Evolutionary conservation across 208 protist genomes (phyloP).

Genomic region (Leishmania amazonensis): DNA sequence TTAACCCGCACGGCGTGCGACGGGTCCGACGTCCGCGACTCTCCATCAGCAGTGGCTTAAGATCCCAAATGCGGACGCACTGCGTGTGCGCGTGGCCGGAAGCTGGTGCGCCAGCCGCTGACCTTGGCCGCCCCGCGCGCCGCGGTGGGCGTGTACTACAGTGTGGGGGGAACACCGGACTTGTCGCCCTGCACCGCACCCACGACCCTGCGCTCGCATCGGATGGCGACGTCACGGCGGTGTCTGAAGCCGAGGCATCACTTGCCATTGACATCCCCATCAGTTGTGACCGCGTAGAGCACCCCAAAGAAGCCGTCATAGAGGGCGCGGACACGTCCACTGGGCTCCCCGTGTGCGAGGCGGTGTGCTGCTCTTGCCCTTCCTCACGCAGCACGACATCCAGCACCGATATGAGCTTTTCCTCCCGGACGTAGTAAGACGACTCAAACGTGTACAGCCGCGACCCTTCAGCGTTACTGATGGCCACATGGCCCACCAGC

Average conservation of each 20-base stretch:
- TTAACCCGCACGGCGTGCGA: slow-evolving; percentile 24
- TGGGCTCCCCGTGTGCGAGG: not conserved
- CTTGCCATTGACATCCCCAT: slow-evolving; percentile 4
- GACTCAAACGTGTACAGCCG: slow-evolving; percentile 72
- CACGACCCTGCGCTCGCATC: slow-evolving; percentile 2
- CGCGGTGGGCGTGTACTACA: slow-evolving; percentile 14
- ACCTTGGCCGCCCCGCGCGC: slow-evolving; percentile 14
- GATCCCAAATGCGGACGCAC: slow-evolving; percentile 62
- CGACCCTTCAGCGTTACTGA: slow-evolving; percentile 77
- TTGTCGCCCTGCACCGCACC: slow-evolving; percentile 1
- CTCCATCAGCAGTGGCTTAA: slow-evolving; percentile 69
- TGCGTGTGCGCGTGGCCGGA: slow-evolving; percentile 42
- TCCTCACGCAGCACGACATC: slow-evolving; percentile 33
- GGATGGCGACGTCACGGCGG: slow-evolving; percentile 14
- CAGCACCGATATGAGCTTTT: slow-evolving; percentile 52
- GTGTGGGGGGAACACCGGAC: slow-evolving; percentile 17
- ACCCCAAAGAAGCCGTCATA: not conserved
- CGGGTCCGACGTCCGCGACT: slow-evolving; percentile 31
- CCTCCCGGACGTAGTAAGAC: slow-evolving; percentile 68
- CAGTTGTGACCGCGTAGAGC: slow-evolving; percentile 7
- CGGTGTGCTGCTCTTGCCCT: not conserved
- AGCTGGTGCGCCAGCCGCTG: not conserved
- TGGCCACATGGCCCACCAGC: slow-evolving; percentile 77
- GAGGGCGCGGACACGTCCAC: not conserved
- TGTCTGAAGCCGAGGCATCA: slow-evolving; percentile 29